phyloP scores from a whole-genome alignment of 345 rosid species.

The Noccaea caerulescens region DNA sequence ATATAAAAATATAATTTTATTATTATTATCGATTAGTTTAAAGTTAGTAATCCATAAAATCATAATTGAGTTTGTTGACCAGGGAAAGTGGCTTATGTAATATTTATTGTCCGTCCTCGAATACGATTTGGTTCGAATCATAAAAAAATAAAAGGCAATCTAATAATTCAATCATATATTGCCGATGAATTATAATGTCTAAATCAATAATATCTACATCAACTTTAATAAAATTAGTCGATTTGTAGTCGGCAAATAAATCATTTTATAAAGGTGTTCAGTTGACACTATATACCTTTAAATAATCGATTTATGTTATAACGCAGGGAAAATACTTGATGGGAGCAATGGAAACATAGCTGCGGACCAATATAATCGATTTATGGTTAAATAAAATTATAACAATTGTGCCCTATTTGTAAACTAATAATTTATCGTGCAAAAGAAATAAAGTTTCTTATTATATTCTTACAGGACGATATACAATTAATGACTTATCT shows the following conservation, averaged over 20 bases:
- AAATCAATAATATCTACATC: too few species aligned
- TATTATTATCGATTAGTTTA: too few species aligned
- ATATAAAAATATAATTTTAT: too few species aligned
- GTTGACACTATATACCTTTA: neutral
- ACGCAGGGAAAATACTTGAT: conserved; percentile 39
- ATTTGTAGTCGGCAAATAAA: neutral
- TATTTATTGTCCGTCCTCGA: too few species aligned
- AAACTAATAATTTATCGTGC: neutral
- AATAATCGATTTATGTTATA: neutral
- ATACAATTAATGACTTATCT: conserved; percentile 58
- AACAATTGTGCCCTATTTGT: neutral
- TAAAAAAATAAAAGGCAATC: too few species aligned
- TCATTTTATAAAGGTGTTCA: neutral
- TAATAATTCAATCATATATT: too few species aligned
- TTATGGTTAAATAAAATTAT: conserved; percentile 9
- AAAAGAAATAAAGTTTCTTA: neutral
- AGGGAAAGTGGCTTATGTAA: too few species aligned
- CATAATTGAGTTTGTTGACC: too few species aligned
- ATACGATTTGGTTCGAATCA: too few species aligned
- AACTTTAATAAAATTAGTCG: too few species aligned
- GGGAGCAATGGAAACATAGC: conserved; percentile 38
- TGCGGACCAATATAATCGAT: conserved; percentile 37
- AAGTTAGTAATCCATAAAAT: too few species aligned
- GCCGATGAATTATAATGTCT: too few species aligned
- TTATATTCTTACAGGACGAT: conserved; percentile 57